These are phyloP conservation scores for Erodium maritimum DNA, from an alignment of 345 rosid genomes.

Conservation along the genomic window DNA sequence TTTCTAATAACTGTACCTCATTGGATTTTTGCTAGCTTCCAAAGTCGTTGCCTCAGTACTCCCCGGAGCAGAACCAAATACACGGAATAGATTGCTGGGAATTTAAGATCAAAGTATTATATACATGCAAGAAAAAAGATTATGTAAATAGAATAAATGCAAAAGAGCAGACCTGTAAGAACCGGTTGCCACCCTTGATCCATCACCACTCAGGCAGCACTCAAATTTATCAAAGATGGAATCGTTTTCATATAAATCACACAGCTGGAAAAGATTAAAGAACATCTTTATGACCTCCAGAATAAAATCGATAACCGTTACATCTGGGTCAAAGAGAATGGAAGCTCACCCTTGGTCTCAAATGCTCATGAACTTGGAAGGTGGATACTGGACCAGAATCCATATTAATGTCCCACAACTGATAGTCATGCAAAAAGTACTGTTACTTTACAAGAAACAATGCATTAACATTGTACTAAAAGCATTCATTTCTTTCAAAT, in stretches of 20 bases:
- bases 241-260: constrained; percentile 97
- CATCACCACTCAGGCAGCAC: constrained; percentile 93
- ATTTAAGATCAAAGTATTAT: constrained; percentile 6
- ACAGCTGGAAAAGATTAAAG: constrained; percentile 45
- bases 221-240: constrained; percentile 97
- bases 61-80: constrained; percentile 69
- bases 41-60: constrained; percentile 72
- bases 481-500: constrained; percentile 1
- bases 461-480: too few species aligned
- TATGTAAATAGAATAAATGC: constrained; percentile 2
- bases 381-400: constrained; percentile 88
- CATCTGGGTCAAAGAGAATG: constrained; percentile 2
- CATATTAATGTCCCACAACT: constrained; percentile 83
- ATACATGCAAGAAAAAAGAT: constrained; percentile 9
- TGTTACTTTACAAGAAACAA: neutral
- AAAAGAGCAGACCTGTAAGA: constrained; percentile 69
- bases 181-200: constrained; percentile 84
- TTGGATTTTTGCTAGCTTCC: constrained; percentile 98
- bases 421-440: constrained; percentile 8
- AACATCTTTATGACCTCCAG: neutral
- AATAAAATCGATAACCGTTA: neutral
- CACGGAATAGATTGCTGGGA: constrained; percentile 86
- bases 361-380: constrained; percentile 69
- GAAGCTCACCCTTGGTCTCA: constrained; percentile 64
- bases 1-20: constrained; percentile 44